Evolutionary conservation across 176 grass and related monocot species (phyloP), one percentile per base, ranked within the genome.

Genomic region (Musa troglodytarum): DNA sequence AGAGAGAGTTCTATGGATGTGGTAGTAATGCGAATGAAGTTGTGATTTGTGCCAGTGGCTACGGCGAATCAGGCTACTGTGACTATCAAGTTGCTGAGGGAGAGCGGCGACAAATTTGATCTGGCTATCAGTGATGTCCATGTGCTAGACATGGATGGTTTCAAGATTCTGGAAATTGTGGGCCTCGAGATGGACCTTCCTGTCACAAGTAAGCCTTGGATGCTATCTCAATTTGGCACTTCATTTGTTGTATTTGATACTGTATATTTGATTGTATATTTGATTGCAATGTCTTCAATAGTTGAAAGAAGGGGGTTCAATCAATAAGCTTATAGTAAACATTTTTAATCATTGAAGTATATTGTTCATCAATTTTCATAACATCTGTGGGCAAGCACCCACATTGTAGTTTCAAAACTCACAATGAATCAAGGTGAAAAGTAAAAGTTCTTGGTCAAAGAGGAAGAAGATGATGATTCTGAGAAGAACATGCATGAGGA

Each of bases 101-200:
- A 99, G 81, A 92, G 94, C 84, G 92, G 82, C 26, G 78, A 94
- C 62, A 84, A 73, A 84, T 94, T 99, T 78, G 95, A 99, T 94
- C 79, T 99, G 73, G 95, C 94, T 78, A 93, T 98, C 71, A 98
- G 95, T 78, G 95, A 98, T 76, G 95, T 98, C 49, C 88, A 93
- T 72, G 94, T 94, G 88, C 95, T 88, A 65, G 95, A 99, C 74
- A 99, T 99, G 88, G 95, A 99, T 63, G 88, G 91, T 10, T 99
- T 99, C 78, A 99, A 91, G 74, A 88, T 99, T 83, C 77, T 99
- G 56, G 95, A 99, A 82, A 90, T 88, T 69, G 90, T 99, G 49
- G 90, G 88, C 8, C 95, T 92, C 49, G 95, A 99, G 85, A 92
- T 99, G 91, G 95, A 94, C 76, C 90, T 99, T 52, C 95, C 91